Evolutionary conservation across 257 asterid species (phyloP).

Genomic region (Pogostemon cablin): DNA sequence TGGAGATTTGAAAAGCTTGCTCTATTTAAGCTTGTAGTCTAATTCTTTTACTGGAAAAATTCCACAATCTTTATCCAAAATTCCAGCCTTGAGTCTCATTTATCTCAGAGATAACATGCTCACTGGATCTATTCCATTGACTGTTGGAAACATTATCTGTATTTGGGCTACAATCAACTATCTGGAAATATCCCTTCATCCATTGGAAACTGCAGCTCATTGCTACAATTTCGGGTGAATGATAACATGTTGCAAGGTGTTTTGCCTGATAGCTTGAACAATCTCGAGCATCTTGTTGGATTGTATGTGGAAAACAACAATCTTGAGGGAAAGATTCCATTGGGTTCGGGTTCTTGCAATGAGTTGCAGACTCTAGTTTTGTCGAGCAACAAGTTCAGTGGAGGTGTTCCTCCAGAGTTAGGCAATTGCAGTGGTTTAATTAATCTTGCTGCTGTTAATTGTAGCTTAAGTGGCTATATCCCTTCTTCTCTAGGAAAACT

Average conservation of each 20-base stretch:
- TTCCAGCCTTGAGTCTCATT: slow-evolving; percentile 47
- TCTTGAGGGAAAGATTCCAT: slow-evolving; percentile 55
- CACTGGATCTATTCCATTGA: slow-evolving; percentile 62
- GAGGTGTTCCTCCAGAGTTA: slow-evolving; percentile 59
- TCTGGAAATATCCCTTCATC: slow-evolving; percentile 70
- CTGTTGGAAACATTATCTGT: slow-evolving; percentile 51
- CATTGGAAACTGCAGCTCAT: slow-evolving; percentile 59
- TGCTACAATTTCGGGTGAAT: slow-evolving; percentile 55
- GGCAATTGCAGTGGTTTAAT: slow-evolving; percentile 64
- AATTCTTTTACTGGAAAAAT: slow-evolving; percentile 62
- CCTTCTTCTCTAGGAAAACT: slow-evolving; percentile 76
- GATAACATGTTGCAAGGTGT: slow-evolving; percentile 55
- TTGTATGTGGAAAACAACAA: slow-evolving; percentile 54
- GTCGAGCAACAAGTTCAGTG: slow-evolving; percentile 57
- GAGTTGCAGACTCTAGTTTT: slow-evolving; percentile 42
- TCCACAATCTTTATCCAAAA: slow-evolving; percentile 59
- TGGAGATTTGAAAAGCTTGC: slow-evolving; percentile 51
- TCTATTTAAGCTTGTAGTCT: slow-evolving; percentile 42
- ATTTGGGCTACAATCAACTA: slow-evolving; percentile 48
- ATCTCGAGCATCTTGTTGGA: slow-evolving; percentile 47
- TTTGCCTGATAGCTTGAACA: slow-evolving; percentile 60
- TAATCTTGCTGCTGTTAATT: slow-evolving; percentile 47
- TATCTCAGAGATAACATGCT: slow-evolving; percentile 56
- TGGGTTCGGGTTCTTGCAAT: slow-evolving; percentile 50
- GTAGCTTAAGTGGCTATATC: slow-evolving; percentile 62